phyloP scores from a whole-genome alignment of 1,139 yeast species.

The Candida neerlandica region DNA sequence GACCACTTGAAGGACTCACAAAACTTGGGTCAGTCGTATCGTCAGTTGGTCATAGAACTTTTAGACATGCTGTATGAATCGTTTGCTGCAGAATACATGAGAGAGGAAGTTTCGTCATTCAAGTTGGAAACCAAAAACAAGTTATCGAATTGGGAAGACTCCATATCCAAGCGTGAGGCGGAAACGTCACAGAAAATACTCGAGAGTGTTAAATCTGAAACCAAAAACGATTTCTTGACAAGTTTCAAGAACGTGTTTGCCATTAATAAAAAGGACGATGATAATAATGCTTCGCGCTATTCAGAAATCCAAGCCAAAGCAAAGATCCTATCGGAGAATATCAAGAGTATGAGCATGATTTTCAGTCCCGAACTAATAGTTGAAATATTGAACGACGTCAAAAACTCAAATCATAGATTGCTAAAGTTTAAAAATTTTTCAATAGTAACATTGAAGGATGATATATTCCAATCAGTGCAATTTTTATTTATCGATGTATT shows the following conservation, averaged over 20 bases:
- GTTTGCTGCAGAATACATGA: constrained; percentile 50
- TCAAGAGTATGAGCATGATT: constrained; percentile 42
- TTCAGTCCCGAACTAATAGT: constrained; percentile 46
- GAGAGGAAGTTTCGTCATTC: constrained; percentile 44
- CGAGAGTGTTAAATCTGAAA: constrained; percentile 43
- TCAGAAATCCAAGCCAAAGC: constrained; percentile 49
- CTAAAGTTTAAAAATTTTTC: constrained; percentile 36
- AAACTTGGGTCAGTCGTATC: constrained; percentile 40
- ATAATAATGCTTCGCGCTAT: constrained; percentile 24
- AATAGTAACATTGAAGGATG: constrained; percentile 33
- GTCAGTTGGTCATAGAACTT: constrained; percentile 35
- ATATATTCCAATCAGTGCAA: constrained; percentile 44
- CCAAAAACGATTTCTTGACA: constrained; percentile 50
- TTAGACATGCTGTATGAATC: constrained; percentile 54
- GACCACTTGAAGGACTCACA: constrained; percentile 27
- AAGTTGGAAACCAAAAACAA: constrained; percentile 28
- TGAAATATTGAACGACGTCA: constrained; percentile 43
- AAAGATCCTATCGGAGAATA: constrained; percentile 45
- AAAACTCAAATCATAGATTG: constrained; percentile 35
- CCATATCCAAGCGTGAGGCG: constrained; percentile 39
- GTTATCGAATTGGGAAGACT: constrained; percentile 38
- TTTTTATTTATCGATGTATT: constrained; percentile 69
- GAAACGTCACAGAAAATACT: constrained; percentile 44
- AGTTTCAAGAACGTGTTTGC: constrained; percentile 66
- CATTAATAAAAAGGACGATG: constrained; percentile 29